phyloP scores from a whole-genome alignment of 441 rosid genomes.

The Hura crepitans region DNA sequence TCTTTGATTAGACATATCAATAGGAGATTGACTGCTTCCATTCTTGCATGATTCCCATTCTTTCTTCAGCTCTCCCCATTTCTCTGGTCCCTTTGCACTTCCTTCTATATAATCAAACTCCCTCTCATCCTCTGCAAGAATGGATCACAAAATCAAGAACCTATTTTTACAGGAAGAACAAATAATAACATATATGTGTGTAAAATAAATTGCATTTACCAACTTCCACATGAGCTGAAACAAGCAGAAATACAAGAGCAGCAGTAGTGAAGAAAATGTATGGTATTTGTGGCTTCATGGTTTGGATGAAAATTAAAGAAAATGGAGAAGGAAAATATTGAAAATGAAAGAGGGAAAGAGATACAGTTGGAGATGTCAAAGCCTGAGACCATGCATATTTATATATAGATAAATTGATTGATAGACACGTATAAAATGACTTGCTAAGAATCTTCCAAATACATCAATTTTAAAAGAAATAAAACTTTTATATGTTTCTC shows the following conservation, averaged over 20 bases:
- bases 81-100: constrained; percentile 43
- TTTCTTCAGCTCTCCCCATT: constrained; percentile 49
- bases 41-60: constrained; percentile 49
- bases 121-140: constrained; percentile 48
- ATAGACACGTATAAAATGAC: no score
- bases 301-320: background rate
- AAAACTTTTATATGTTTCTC: background rate
- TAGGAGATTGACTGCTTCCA: constrained; percentile 50
- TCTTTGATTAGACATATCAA: constrained; percentile 36
- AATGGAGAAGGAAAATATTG: background rate
- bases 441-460: background rate
- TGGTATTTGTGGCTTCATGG: constrained; percentile 27
- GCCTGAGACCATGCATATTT: background rate
- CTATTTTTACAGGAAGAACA: background rate
- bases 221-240: constrained; percentile 34
- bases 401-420: no score
- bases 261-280: constrained; percentile 10
- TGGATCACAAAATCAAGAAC: background rate
- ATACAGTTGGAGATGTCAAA: background rate
- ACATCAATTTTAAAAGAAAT: background rate
- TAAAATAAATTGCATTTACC: constrained; percentile 29
- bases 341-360: background rate
- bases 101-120: constrained; percentile 47
- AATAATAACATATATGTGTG: background rate
- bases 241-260: constrained; percentile 16